phyloP scores from a whole-genome alignment of 140 eudicot genomes.

The Stevia rebaudiana region DNA sequence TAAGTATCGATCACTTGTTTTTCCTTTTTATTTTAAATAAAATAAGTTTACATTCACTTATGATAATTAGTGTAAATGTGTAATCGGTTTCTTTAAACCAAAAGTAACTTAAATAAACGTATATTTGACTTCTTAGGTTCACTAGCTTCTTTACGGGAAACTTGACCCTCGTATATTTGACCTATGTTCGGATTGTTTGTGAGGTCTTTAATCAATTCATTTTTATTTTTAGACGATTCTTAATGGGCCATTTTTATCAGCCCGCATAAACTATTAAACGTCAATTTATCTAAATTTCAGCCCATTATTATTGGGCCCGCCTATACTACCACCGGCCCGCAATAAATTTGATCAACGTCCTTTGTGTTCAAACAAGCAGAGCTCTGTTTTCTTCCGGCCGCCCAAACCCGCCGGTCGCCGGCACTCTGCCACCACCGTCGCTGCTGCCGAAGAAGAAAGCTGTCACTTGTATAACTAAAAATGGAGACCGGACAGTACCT shows the following conservation, averaged over 20 bases:
- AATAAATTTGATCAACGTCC: not conserved
- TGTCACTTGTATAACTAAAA: not conserved
- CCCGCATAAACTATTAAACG: too few species aligned
- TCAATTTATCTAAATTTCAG: not conserved
- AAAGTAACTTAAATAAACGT: not conserved
- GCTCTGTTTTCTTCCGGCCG: not conserved
- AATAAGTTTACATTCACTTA: not conserved
- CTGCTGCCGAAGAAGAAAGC: not conserved
- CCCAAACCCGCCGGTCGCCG: slow-evolving; percentile 5
- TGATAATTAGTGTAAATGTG: not conserved
- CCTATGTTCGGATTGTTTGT: too few species aligned
- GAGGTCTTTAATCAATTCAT: too few species aligned
- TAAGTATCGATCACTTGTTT: slow-evolving; percentile 6
- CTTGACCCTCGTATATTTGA: too few species aligned
- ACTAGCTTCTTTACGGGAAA: too few species aligned
- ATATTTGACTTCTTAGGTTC: too few species aligned
- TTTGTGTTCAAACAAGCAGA: not conserved
- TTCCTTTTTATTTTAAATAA: not conserved
- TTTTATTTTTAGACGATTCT: too few species aligned
- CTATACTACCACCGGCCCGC: slow-evolving; percentile 4
- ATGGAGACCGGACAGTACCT: slow-evolving; percentile 59
- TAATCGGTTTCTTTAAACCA: not conserved
- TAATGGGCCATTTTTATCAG: too few species aligned
- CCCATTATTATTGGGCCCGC: slow-evolving; percentile 4
- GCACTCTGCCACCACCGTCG: not conserved